Base-by-base conservation (phyloP, 192 early-diverging fungal species). In the Gaertneriomyces semiglobifer region DNA sequence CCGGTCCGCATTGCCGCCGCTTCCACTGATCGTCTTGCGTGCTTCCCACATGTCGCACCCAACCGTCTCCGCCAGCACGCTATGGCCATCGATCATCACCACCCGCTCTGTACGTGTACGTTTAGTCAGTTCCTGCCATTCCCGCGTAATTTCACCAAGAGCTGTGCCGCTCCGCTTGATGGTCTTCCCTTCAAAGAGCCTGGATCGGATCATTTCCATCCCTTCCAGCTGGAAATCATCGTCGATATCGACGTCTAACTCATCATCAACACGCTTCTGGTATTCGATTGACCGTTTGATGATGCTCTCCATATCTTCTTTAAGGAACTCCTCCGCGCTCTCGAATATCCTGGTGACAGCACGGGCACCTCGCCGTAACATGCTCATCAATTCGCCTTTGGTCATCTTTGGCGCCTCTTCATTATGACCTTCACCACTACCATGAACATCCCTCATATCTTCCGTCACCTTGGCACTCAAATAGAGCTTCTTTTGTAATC, bases 401-500 rank as follows among this genome's bases (percentile, higher is more conserved):
- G 52, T 60, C 12, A 77, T 58, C 66, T 40, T 63, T 3, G 69
- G 68, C 40, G 70, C 55, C 9, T 40, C 65, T 48, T 69, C 75
- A 11, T 74, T 62, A 33, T 33, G 25, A 5, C 40, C 38, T 14
- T 58, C 57, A 8, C 39, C 57, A 14, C 6, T 7, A 33, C 25
- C 25, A 33, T 33, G 25, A 39, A 25, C 16, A 16, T 66, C 67
- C 8, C 44, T 11, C 54, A 63, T 58, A 51, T 65, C 73, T 52
- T 63, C 73, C 16, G 73, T 71, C 56, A 74, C 73, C 52, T 68
- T 69, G 25, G 61, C 62, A 25, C 50, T 57, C 40, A 90, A 63
- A n/a, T 79, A 78, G 39, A 90, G 58, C 60, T 90, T 90, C 9
- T 83, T 73, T 43, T 88, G 74, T 4, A 84, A 77, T 20, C 83